Percentiles rank a stretch among this genome's conserved stretches.
Evolutionary conservation across 345 rosid species (phyloP).

Genomic region (Salix udensis): DNA sequence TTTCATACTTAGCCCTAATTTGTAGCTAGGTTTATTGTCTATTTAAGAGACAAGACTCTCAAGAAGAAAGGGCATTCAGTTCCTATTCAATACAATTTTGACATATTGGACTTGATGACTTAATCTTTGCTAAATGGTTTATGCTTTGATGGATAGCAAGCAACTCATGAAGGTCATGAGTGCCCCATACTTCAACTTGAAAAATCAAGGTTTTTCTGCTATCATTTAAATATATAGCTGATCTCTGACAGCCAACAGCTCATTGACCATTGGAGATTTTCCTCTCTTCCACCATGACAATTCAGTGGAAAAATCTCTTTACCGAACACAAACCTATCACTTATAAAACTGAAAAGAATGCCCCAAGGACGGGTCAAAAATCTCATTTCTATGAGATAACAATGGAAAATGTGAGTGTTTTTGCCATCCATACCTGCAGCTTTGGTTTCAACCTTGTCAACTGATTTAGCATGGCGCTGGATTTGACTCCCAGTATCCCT

Average conservation of each 20-base stretch:
- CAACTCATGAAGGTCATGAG: not conserved
- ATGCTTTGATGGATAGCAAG: not conserved
- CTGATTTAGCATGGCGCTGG: constrained; percentile 67
- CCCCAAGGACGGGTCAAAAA: not conserved
- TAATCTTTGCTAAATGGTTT: not conserved
- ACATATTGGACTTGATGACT: no score
- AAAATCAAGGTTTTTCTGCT: not conserved
- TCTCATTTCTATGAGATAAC: not conserved
- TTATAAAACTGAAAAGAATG: not conserved
- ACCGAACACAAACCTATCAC: not conserved
- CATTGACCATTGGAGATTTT: not conserved
- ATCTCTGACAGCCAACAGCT: not conserved
- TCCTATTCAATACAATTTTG: no score
- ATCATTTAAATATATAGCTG: not conserved
- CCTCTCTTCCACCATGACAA: not conserved
- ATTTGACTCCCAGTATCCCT: constrained; percentile 73
- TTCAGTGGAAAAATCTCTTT: not conserved
- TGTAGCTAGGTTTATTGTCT: no score
- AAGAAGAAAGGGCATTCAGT: no score
- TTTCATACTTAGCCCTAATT: no score
- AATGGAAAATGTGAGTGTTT: not conserved
- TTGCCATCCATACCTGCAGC: constrained; percentile 57
- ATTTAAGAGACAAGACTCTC: no score
- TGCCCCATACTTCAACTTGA: not conserved
- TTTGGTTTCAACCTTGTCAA: constrained; percentile 65